These are phyloP conservation scores for Nitzschia putrida DNA, from an alignment of 108 stramenopile genomes.

Conservation along the genomic window DNA sequence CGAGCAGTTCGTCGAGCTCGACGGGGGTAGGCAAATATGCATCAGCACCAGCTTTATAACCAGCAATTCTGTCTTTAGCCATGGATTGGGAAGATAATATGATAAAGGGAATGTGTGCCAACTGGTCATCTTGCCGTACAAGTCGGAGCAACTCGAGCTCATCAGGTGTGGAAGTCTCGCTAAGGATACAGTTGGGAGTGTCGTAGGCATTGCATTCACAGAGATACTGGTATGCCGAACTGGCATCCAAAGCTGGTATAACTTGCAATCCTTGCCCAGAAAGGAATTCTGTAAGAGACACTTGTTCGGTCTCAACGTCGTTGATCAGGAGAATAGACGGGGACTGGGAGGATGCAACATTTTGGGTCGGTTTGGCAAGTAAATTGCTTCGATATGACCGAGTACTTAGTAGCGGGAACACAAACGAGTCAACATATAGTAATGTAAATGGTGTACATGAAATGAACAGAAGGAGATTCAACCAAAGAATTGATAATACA, in stretches of 20 bases:
- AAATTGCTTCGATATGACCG: no score
- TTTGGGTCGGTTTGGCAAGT: no score
- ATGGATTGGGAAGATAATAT: conserved; percentile 75
- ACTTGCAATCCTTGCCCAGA: conserved; percentile 72
- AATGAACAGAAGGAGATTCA: no score
- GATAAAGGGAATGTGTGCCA: conserved; percentile 66
- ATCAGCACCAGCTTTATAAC: conserved; percentile 82
- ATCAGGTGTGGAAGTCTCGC: conserved; percentile 63
- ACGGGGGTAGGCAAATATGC: conserved; percentile 88
- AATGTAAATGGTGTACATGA: no score
- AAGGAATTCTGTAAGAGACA: conserved; percentile 68
- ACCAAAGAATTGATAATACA: no score
- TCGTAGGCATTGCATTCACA: not conserved
- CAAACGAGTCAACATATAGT: no score
- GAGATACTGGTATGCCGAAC: conserved; percentile 33
- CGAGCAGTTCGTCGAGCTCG: conserved; percentile 79
- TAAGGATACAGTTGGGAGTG: conserved; percentile 55
- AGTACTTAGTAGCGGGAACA: no score
- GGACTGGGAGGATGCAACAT: no score
- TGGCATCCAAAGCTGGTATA: conserved; percentile 67
- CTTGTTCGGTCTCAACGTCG: conserved; percentile 73
- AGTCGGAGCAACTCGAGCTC: conserved; percentile 65
- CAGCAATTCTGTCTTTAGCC: conserved; percentile 74
- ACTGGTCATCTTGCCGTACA: conserved; percentile 52
- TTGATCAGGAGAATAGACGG: conserved; percentile 58